These are phyloP conservation scores for Gentiana straminea DNA, from an alignment of 257 asterid genomes.

Conservation along the genomic window DNA sequence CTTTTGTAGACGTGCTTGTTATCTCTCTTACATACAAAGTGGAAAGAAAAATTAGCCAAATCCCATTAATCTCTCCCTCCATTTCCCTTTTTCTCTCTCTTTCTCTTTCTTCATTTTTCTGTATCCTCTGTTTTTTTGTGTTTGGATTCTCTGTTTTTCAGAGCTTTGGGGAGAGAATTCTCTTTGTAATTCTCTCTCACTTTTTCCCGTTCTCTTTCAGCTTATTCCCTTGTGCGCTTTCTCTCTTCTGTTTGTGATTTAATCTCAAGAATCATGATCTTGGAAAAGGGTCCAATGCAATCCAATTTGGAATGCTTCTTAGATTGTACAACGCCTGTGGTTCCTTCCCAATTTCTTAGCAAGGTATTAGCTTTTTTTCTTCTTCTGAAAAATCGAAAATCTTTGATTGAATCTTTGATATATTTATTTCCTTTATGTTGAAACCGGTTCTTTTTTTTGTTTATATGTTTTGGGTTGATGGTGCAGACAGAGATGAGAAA, in stretches of 20 bases:
- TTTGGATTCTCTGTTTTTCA: slow-evolving; percentile 25
- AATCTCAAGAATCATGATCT: slow-evolving; percentile 17
- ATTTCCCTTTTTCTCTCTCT: slow-evolving; percentile 20
- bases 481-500: slow-evolving; percentile 64
- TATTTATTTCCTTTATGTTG: not conserved
- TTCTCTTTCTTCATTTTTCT: slow-evolving; percentile 16
- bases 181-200: slow-evolving; percentile 25
- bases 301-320: slow-evolving; percentile 35
- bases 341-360: slow-evolving; percentile 30
- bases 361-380: slow-evolving; percentile 19
- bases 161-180: slow-evolving; percentile 47
- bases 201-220: slow-evolving; percentile 20
- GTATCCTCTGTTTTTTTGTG: slow-evolving; percentile 4
- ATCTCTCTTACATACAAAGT: slow-evolving; percentile 7
- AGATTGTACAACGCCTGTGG: slow-evolving; percentile 34
- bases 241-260: slow-evolving; percentile 4
- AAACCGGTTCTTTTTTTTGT: too few species aligned
- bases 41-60: slow-evolving; percentile 20
- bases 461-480: too few species aligned
- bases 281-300: slow-evolving; percentile 27
- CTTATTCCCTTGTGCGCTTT: slow-evolving; percentile 10
- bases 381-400: not conserved
- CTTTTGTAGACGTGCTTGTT: slow-evolving; percentile 19
- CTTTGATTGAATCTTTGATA: not conserved
- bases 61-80: slow-evolving; percentile 64